Base-by-base conservation (phyloP, 768 basidiomycete genomes). In the Dentipellis fragilis region DNA sequence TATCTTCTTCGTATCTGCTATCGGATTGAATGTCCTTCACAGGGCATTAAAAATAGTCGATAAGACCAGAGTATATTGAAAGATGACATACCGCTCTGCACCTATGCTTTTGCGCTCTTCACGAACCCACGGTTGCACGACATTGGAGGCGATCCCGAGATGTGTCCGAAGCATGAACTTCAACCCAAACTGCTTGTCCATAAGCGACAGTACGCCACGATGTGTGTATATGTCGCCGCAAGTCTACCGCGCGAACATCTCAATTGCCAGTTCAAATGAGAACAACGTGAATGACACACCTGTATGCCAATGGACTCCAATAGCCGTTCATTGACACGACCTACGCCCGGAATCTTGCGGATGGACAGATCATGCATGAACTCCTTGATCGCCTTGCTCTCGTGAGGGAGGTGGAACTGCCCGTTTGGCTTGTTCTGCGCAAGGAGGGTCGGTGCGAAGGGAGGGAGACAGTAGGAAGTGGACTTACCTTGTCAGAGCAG, bases 91-190 rank as follows among this genome's bases (percentile, higher is more conserved):
- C 89, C 89, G 75, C 73, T 99, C 96, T 34, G 86, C 81, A 1
- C 96, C 95, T 37, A 98, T 90, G 58, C 90, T 93, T 72, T 94
- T 97, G 50, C 87, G 74, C 62, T 92, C 91, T 58, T 91, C 88
- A 59, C 95, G 74, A 58, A 75, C 76, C 48, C 80, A 74, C 4
- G 92, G 85, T 55, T 84, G 74, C 29, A 97, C 92, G 10, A 79
- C 70, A 62, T 93, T 97, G 1, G 86, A 89, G 1, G 87, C 84
- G 39, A 97, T 82, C 1, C 96, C 96, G 10, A 97, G 81, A 68
- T 92, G 80, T 0, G 85, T 86, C 58, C 77, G 80, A 46, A 96
- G 77, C 37, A 98, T 75, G 62, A 84, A 87, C 29, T 75, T 68
- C 36, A 91, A 73, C 10, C 89, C 90, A 63, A 95, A 87, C 58